Base-by-base conservation (phyloP, 768 basidiomycete genomes). In the Trametes gibbosa region DNA sequence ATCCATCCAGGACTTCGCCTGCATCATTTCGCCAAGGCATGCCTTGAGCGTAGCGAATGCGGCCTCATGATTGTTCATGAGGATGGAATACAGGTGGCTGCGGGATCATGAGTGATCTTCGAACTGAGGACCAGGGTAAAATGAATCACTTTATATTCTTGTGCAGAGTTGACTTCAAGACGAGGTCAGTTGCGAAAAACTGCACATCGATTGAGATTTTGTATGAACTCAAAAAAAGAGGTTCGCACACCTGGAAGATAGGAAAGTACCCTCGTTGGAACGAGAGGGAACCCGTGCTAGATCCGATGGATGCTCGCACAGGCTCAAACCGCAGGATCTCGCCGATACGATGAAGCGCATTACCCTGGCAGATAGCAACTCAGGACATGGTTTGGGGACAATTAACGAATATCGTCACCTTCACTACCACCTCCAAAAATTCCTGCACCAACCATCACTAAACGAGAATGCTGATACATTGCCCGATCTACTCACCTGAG, bases 181-280 rank as follows among this genome's bases (percentile, higher is more conserved):
- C 78, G 48, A 80, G 79, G 19, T 83, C 80, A 9, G 85, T 85
- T 0, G 85, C 77, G 40, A 84, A 69, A 66, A 84, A 85, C 84
- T 56, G 37, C 9, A 40, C 29, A 24, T 13, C 3, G 45, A 12
- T 41, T 14, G 34, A 17, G 14, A 16, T 6, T 29, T 13, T 12
- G n/a, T 7, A 60, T 70, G 40, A 25, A 5, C 10, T 8, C 41
- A 12, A 23, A 16, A 39, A n/a, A 23, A 6, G n/a, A 24, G 7
- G 59, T 85, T 8, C 10, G 40, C 59, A 14, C 19, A 64, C 85
- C 37, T 77, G 71, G n/a, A 87, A 68, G 17, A 87, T 61, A 0
- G 81, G 81, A 6, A 87, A 63, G 60, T 79, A 77, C 0, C 81
- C 84, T 25, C 78, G 70, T 60, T 87, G 84, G 57, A 88, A 89